These are phyloP conservation scores for Discostella pseudostelligera DNA, from an alignment of 108 stramenopile genomes.

Conservation along the genomic window DNA sequence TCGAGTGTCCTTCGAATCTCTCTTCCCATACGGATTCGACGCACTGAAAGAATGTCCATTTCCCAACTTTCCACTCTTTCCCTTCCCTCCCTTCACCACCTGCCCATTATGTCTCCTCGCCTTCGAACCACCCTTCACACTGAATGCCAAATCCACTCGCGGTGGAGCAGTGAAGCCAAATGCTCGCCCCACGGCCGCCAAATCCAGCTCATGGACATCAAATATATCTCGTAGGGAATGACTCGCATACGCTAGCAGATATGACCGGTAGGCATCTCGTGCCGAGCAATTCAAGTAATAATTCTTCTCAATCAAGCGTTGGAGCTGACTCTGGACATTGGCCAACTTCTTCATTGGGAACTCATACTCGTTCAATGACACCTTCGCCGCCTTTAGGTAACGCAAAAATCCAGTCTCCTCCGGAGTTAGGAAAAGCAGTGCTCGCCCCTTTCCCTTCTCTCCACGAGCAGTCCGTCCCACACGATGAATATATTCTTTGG, in stretches of 20 bases:
- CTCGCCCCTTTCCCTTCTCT: slow-evolving; percentile 89
- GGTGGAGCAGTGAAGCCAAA: slow-evolving; percentile 98
- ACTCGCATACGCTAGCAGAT: slow-evolving; percentile 95
- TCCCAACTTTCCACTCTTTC: slow-evolving; percentile 29
- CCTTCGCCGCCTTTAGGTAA: slow-evolving; percentile 96
- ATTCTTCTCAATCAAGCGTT: slow-evolving; percentile 96
- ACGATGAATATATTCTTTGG: slow-evolving; percentile 96
- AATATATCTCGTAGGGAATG: slow-evolving; percentile 98
- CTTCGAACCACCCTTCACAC: slow-evolving; percentile 73
- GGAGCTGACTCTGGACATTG: slow-evolving; percentile 93
- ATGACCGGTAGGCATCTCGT: slow-evolving; percentile 95
- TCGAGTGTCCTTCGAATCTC: slow-evolving; percentile 74
- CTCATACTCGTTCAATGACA: slow-evolving; percentile 97
- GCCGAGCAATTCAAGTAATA: slow-evolving; percentile 97
- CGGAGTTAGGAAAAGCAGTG: slow-evolving; percentile 97
- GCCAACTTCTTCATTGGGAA: slow-evolving; percentile 94
- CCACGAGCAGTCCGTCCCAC: slow-evolving; percentile 94
- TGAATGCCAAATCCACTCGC: slow-evolving; percentile 93
- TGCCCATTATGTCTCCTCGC: slow-evolving; percentile 53
- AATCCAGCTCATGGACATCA: slow-evolving; percentile 96
- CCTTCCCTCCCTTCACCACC: slow-evolving; percentile 49
- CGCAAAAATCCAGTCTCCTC: slow-evolving; percentile 96
- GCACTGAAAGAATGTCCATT: slow-evolving; percentile 94
- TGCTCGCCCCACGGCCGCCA: slow-evolving; percentile 89
- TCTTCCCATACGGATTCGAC: slow-evolving; percentile 95